Evolutionary conservation across 139 green algal species (phyloP), one percentile per base, ranked within the genome.

Genomic region (Coelastrella sp.): DNA sequence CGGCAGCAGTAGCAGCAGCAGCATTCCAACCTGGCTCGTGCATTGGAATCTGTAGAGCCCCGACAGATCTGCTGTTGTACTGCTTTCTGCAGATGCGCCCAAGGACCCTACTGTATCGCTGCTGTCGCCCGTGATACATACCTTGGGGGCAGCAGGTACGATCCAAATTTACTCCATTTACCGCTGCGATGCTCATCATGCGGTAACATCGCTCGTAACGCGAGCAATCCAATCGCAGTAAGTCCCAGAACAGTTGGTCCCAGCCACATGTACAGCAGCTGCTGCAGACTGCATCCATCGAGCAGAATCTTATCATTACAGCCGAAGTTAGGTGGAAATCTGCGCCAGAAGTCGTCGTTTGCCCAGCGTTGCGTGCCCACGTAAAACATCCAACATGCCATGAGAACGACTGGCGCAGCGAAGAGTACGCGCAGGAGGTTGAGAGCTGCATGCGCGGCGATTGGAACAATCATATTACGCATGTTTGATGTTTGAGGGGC

Each of bases 251-350:
- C 14, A 11, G 65, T 32, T 6, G 83, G 83, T 3, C 20, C 65
- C 0, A 22, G 32, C 83, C 83, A 88, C 83, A 79, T 88, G 83
- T 71, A 88, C 14, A 80, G 13, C 16, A 88, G 83, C 57, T 88
- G 60, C 3, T 76, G 83, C 3, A 82, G 20, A 7, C 17, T 73
- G 73, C 85, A 89, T 3, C 7, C 7, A 64, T 89, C 85, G 0
- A 89, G 85, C 2, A 89, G 57, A 3, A 61, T 4, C 7, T 0
- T 23, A 19, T 89, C 85, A 59, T 89, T 66, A 17, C 85, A 89
- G 73, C 73, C 85, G 10, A 65, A 89, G 13, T 22, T 20, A 4
- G 85, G 85, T 3, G 85, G 85, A 56, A 89, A 89, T 0, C n/a
- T 61, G 0, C 56, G 54, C 85, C 85, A 89, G 56, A 68, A 61